Percentiles rank a stretch among this genome's conserved stretches.
phyloP scores from a whole-genome alignment of 1,284 basidiomycete genomes.

The Puccinia polysora region DNA sequence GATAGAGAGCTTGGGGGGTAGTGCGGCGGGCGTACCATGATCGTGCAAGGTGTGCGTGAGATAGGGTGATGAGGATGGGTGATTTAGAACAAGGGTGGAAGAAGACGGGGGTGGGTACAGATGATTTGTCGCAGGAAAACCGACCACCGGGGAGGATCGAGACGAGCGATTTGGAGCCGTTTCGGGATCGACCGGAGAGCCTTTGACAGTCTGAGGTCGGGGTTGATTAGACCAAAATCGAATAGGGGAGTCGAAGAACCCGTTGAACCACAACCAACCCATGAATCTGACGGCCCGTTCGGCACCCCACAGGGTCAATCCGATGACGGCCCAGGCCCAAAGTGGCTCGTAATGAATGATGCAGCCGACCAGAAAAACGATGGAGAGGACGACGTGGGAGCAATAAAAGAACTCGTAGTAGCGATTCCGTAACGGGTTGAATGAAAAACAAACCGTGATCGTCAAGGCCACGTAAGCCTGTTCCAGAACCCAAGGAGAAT shows the following conservation, averaged over 20 bases:
- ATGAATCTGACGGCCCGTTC: constrained; percentile 19
- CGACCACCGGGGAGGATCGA: neutral
- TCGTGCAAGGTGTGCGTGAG: constrained; percentile 69
- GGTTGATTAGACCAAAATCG: constrained; percentile 31
- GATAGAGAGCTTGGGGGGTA: constrained; percentile 4
- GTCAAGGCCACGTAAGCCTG: constrained; percentile 70
- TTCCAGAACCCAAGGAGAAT: neutral
- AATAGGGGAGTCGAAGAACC: constrained; percentile 6
- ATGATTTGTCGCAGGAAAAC: neutral
- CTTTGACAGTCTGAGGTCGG: neutral
- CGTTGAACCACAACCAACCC: constrained; percentile 38
- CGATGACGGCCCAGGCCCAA: constrained; percentile 41
- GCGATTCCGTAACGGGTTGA: constrained; percentile 63
- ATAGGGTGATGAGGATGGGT: constrained; percentile 68
- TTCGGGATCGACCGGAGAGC: neutral
- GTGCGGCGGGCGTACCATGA: constrained; percentile 52
- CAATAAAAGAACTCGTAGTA: constrained; percentile 61
- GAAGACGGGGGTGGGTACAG: constrained; percentile 5
- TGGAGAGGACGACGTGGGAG: constrained; percentile 33
- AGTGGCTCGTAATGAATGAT: constrained; percentile 42
- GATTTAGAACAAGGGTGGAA: constrained; percentile 55
- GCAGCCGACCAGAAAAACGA: constrained; percentile 40
- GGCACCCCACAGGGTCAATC: constrained; percentile 33
- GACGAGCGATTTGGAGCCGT: neutral
- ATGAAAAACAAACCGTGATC: constrained; percentile 63